These are phyloP conservation scores for Clitocybe nebularis DNA, from an alignment of 1,284 basidiomycete species.

Conservation along the genomic window DNA sequence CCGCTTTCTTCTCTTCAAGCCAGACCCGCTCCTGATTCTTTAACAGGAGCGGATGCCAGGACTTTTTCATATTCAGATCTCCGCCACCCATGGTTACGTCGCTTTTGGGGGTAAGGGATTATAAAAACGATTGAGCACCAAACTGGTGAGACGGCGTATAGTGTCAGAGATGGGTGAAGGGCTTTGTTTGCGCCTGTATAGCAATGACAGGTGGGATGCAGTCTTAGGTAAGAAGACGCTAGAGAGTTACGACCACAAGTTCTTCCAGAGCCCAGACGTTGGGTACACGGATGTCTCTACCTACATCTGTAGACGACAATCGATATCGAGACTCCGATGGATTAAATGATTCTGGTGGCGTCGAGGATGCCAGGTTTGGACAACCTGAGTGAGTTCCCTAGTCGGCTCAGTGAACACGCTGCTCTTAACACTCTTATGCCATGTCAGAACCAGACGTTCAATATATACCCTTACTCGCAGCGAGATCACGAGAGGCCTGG, in stretches of 20 bases:
- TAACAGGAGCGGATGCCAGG: slow-evolving; percentile 97
- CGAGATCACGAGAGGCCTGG: slow-evolving; percentile 77
- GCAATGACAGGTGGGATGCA: no score
- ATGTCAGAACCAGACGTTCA: slow-evolving; percentile 61
- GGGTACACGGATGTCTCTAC: slow-evolving; percentile 15
- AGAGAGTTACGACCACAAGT: no score
- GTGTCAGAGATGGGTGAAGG: no score
- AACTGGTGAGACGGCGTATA: no score
- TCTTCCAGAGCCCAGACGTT: no score
- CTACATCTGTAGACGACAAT: slow-evolving; percentile 19
- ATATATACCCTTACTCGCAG: slow-evolving; percentile 77
- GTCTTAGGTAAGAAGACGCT: no score
- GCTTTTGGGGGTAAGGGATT: slow-evolving; percentile 18
- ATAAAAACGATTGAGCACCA: slow-evolving; percentile 12
- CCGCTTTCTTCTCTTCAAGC: slow-evolving; percentile 96
- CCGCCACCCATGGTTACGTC: slow-evolving; percentile 87
- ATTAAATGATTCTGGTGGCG: slow-evolving; percentile 26
- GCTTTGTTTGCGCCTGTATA: no score
- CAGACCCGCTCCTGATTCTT: slow-evolving; percentile 99
- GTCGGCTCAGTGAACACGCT: slow-evolving; percentile 4
- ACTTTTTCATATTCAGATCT: slow-evolving; percentile 96
- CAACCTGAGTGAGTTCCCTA: slow-evolving; percentile 24
- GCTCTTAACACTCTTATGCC: slow-evolving; percentile 7
- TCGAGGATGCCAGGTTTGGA: slow-evolving; percentile 19
- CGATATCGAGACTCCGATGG: slow-evolving; percentile 25